phyloP scores from a whole-genome alignment of 2,329 filamentous ascomycete species.

The Fusarium nematophilum region DNA sequence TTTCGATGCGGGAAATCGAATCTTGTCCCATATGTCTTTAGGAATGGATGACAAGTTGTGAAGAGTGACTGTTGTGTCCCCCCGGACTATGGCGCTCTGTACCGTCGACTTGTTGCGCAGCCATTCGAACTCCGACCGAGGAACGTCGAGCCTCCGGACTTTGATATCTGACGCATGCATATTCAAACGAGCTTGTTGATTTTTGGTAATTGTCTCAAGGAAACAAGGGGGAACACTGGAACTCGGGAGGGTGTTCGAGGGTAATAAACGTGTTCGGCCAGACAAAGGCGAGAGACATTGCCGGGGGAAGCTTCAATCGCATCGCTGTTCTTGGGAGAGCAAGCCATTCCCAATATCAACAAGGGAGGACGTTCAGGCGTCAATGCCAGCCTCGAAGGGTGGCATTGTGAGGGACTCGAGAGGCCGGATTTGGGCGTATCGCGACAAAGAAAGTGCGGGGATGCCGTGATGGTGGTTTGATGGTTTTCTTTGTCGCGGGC shows the following conservation, averaged over 20 bases:
- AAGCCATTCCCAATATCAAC: background rate
- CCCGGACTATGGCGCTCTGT: slow-evolving; percentile 33
- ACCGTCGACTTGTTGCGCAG: slow-evolving; percentile 26
- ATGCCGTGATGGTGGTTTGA: slow-evolving; percentile 17
- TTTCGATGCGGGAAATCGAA: background rate
- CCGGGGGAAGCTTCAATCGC: background rate
- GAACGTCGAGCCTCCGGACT: background rate
- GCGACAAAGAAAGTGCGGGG: slow-evolving; percentile 23
- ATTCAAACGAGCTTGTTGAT: slow-evolving; percentile 1
- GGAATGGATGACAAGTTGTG: slow-evolving; percentile 1
- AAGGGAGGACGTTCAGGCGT: background rate
- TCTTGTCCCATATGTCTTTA: background rate
- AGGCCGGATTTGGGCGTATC: slow-evolving; percentile 14
- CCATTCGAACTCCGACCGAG: background rate
- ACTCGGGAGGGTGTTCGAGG: slow-evolving; percentile 5
- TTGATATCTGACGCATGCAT: slow-evolving; percentile 19
- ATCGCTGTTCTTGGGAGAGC: background rate
- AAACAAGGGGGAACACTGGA: background rate
- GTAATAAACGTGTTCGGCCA: slow-evolving; percentile 37
- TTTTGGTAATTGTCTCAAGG: background rate
- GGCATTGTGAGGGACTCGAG: slow-evolving; percentile 26
- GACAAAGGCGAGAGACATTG: slow-evolving; percentile 32
- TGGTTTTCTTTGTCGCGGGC: slow-evolving; percentile 34
- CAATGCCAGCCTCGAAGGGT: slow-evolving; percentile 11
- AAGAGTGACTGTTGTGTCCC: slow-evolving; percentile 27